Evolutionary conservation across 306 rosid species (phyloP).

Genomic region (Rosa rugosa): DNA sequence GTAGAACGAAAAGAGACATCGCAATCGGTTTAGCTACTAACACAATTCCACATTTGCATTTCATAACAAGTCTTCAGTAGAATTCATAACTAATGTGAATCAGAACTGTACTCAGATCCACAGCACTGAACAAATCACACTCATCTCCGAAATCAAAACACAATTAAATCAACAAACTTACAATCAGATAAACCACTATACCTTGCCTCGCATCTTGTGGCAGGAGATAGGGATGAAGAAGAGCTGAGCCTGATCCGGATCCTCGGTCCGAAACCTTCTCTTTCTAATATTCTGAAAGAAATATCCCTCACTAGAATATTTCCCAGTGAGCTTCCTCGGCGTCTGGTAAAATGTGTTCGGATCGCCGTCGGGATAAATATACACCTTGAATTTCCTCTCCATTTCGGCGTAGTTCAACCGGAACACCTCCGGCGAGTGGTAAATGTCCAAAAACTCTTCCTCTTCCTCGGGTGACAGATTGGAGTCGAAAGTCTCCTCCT

Average conservation of each 20-base stretch:
- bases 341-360: conserved; percentile 87
- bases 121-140: background rate
- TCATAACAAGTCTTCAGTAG: background rate
- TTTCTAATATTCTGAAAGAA: too few species aligned
- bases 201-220: too few species aligned
- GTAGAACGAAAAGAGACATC: background rate
- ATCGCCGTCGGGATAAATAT: conserved; percentile 89
- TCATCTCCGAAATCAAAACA: background rate
- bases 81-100: background rate
- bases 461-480: background rate
- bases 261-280: too few species aligned
- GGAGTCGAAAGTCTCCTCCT: background rate
- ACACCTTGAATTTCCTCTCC: conserved; percentile 83
- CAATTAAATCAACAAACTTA: background rate
- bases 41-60: background rate
- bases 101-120: conserved; percentile 26
- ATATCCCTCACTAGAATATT: conserved; percentile 95
- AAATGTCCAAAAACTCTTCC: conserved; percentile 44
- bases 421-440: conserved; percentile 74
- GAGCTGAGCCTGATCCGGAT: too few species aligned
- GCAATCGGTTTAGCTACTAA: background rate
- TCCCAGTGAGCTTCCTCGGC: conserved; percentile 91
- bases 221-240: too few species aligned
- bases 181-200: background rate
- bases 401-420: conserved; percentile 69